phyloP scores from a whole-genome alignment of 306 rosid genomes.

The Trifolium pratense region DNA sequence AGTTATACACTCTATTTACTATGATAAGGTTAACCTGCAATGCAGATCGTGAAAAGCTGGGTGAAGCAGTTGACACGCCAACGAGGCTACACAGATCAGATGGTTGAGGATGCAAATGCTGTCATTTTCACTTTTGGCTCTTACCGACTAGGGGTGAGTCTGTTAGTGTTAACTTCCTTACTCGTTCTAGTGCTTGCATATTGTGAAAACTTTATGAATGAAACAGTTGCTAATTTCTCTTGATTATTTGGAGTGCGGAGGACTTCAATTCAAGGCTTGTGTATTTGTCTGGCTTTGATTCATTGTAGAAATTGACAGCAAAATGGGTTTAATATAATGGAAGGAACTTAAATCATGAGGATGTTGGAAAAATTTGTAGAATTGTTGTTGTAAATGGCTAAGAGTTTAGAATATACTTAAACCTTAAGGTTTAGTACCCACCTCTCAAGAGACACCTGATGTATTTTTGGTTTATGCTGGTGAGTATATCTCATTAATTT shows the following conservation, averaged over 20 bases:
- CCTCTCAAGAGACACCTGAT: constrained; percentile 11
- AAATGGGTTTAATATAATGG: not conserved
- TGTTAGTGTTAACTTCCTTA: not conserved
- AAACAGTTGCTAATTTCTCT: constrained; percentile 14
- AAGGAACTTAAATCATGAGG: constrained; percentile 5
- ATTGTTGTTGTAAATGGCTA: constrained; percentile 1
- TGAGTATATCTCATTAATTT: constrained; percentile 5
- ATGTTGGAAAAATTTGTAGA: constrained; percentile 4
- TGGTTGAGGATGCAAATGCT: constrained; percentile 96
- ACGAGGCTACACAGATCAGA: constrained; percentile 95
- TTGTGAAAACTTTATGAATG: constrained; percentile 11
- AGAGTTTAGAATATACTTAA: not conserved
- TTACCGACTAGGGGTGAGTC: constrained; percentile 84
- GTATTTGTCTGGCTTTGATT: constrained; percentile 1
- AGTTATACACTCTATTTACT: too few relatives aligned
- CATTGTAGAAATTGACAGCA: constrained; percentile 1
- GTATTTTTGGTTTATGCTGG: constrained; percentile 18
- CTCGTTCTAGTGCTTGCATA: constrained; percentile 21
- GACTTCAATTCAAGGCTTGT: constrained; percentile 30
- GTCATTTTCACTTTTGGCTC: constrained; percentile 91
- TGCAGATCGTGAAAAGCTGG: constrained; percentile 89
- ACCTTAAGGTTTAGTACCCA: not conserved
- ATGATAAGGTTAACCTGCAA: constrained; percentile 33
- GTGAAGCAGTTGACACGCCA: constrained; percentile 84
- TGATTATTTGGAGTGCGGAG: constrained; percentile 21